Conservation (phyloP, 1,139 yeast genomes). For the Hansenula sp. region DNA sequence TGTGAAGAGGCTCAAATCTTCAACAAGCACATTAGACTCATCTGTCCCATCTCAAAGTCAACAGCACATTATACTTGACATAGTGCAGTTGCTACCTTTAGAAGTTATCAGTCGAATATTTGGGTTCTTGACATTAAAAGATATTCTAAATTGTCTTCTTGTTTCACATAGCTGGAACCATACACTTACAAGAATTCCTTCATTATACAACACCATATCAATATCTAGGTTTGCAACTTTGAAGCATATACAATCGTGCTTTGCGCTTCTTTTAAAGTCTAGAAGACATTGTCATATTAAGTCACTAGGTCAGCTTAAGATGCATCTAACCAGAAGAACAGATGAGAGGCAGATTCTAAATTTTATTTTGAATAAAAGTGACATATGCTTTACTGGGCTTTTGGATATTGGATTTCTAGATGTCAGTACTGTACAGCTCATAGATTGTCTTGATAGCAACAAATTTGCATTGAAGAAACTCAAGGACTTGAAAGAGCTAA, state of each 20-base stretch:
- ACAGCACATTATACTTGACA: neutral
- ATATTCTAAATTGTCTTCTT: conserved; percentile 7
- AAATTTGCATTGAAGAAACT: conserved; percentile 2
- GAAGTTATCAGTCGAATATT: conserved; percentile 14
- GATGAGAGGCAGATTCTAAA: conserved; percentile 18
- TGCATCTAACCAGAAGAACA: conserved; percentile 11
- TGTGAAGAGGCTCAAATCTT: neutral
- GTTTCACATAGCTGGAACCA: conserved; percentile 17
- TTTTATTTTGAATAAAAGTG: conserved; percentile 8
- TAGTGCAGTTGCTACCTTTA: conserved; percentile 9
- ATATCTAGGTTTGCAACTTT: conserved; percentile 6
- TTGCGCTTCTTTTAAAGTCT: conserved; percentile 8
- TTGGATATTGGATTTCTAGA: conserved; percentile 14
- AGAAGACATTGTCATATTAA: conserved; percentile 3
- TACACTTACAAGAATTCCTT: conserved; percentile 7
- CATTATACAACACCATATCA: conserved; percentile 11
- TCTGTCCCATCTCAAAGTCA: neutral
- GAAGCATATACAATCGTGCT: conserved; percentile 15
- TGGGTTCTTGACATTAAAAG: conserved; percentile 4
- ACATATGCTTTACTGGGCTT: neutral
- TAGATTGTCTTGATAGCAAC: conserved; percentile 5
- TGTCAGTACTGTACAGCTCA: conserved; percentile 11
- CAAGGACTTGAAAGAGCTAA: conserved; percentile 5
- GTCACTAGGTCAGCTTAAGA: conserved; percentile 3
- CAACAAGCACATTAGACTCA: neutral